Base-by-base conservation (phyloP, 139 green algal species). In the Tetradesmus obliquus region DNA sequence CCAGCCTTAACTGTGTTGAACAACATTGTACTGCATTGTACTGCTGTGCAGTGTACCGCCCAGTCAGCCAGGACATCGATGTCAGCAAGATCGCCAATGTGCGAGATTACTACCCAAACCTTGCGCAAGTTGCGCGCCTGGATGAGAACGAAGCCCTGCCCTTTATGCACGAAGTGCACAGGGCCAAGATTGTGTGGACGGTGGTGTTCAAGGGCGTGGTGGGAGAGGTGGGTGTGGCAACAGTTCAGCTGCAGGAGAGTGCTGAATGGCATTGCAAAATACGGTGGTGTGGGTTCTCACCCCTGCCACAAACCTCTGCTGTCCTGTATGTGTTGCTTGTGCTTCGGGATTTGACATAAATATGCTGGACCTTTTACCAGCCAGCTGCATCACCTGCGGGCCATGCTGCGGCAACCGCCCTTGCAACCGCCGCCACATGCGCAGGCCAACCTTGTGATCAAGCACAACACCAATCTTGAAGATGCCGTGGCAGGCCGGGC, bases 131-230 rank as follows among this genome's bases (percentile, higher is more conserved):
- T 0, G 84, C 66, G 3, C 58, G 55, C 79, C 81, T 92, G 7
- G 89, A 92, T 66, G 58, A 71, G 53, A 22, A 84, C 15, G 82
- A 92, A 22, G n/a, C 5, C 20, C 89, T 92, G 66, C 89, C 62
- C 1, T 84, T 92, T 24, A 89, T 88, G 66, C 89, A 92, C n/a
- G 53, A 84, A 6, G 89, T 92, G 51, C 80, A 82, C 53, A 62
- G 89, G 20, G 89, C 89, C 53, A 92, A 92, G 62, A 60, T 89
- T 51, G 89, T 92, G 51, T 92, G 89, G 89, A 92, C 89, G 3
- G 89, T 92, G 8, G 60, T 92, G 4, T 92, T 89, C n/a, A 58
- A 72, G 19, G 89, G 89, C 20, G 89, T 92, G 2, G 69, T 92
- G 24, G 89, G 89, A 32, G 89, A 92, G 89, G 89, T 88, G 22